Evolutionary conservation across 352 stramenopile species (phyloP).

Genomic region (Phytophthora constricta): DNA sequence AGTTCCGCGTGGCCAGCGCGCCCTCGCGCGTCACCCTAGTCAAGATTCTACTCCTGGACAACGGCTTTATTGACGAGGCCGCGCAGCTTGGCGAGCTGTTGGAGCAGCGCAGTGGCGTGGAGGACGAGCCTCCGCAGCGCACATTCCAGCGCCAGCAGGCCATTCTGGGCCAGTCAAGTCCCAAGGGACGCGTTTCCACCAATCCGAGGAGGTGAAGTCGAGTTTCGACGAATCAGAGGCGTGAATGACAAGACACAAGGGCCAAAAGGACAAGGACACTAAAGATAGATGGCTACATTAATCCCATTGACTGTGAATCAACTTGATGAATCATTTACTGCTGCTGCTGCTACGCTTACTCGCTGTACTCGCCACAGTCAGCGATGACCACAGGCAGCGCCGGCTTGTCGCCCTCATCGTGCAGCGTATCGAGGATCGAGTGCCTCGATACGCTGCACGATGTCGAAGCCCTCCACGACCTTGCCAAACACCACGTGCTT

Average conservation of each 20-base stretch:
- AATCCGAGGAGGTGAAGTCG: constrained; percentile 25
- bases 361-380: constrained; percentile 94
- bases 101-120: constrained; percentile 87
- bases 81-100: constrained; percentile 77
- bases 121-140: constrained; percentile 75
- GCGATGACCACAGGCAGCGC: constrained; percentile 92
- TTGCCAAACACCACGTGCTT: constrained; percentile 97
- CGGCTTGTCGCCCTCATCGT: constrained; percentile 93
- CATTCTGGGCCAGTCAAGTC: constrained; percentile 71
- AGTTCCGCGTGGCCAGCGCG: constrained; percentile 88
- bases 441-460: constrained; percentile 93
- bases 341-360: constrained; percentile 13
- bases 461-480: constrained; percentile 84
- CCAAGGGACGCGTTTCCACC: constrained; percentile 44
- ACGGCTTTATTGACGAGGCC: constrained; percentile 86
- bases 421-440: too few species aligned
- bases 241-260: background rate
- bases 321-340: background rate
- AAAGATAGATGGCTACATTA: constrained; percentile 43
- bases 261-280: background rate
- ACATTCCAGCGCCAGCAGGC: constrained; percentile 84
- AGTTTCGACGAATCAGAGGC: constrained; percentile 13
- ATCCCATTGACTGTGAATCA: too few species aligned
- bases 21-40: constrained; percentile 83
- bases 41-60: constrained; percentile 93